These are phyloP conservation scores for Diospyros lotus DNA, from an alignment of 148 eudicot genomes.

Conservation along the genomic window DNA sequence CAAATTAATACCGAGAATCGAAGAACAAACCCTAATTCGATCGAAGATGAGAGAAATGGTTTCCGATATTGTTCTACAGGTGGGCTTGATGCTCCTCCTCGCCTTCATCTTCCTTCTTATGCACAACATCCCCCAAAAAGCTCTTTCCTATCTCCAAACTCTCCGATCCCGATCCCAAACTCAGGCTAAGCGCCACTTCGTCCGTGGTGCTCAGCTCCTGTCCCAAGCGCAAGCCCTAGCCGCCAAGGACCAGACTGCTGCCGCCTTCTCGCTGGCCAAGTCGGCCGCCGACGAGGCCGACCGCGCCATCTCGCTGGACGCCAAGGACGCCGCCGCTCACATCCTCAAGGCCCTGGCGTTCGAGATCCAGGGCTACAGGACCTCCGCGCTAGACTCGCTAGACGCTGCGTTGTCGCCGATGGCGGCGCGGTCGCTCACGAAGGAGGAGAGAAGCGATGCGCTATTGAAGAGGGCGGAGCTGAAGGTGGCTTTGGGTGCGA, in stretches of 20 bases:
- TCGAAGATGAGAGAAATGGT: conserved; percentile 10
- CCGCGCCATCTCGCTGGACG: conserved; percentile 41
- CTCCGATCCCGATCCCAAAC: conserved; percentile 28
- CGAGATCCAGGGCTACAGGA: conserved; percentile 57
- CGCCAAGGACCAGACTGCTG: conserved; percentile 10
- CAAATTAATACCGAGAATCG: too few relatives aligned
- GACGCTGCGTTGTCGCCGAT: conserved; percentile 66
- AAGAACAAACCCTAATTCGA: too few relatives aligned
- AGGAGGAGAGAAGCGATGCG: conserved; percentile 61
- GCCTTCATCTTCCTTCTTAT: conserved; percentile 43
- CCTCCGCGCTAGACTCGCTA: conserved; percentile 57
- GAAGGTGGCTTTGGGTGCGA: conserved; percentile 35
- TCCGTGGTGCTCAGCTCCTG: conserved; percentile 65
- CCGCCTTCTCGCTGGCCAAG: conserved; percentile 27
- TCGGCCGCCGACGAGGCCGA: conserved; percentile 60
- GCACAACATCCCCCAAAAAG: conserved; percentile 50
- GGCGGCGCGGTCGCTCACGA: conserved; percentile 43
- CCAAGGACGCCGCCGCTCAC: conserved; percentile 77
- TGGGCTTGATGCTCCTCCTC: conserved; percentile 20
- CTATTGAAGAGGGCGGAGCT: conserved; percentile 62
- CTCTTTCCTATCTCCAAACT: conserved; percentile 27
- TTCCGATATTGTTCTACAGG: conserved; percentile 54
- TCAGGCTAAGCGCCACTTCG: conserved; percentile 70
- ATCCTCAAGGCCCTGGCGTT: conserved; percentile 66
- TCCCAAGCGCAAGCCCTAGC: conserved; percentile 29